Percentiles rank a stretch among this genome's conserved stretches.
phyloP scores from a whole-genome alignment of 2,329 filamentous ascomycete genomes.

The Hymenoscyphus occultus region DNA sequence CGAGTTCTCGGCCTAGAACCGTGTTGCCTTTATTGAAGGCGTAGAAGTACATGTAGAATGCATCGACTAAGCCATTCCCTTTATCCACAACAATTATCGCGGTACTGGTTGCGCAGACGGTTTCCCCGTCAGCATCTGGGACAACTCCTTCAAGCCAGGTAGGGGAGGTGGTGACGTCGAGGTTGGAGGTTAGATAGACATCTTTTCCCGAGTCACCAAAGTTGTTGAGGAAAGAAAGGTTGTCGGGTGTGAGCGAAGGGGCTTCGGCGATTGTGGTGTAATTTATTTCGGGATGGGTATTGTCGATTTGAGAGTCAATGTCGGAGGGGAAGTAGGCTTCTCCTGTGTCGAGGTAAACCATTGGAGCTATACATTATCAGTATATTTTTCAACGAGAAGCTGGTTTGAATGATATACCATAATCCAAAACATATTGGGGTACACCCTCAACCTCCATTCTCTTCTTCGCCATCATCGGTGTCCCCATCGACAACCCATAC shows the following conservation, averaged over 20 bases:
- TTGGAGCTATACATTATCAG: slow-evolving; percentile 41
- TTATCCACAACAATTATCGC: slow-evolving; percentile 58
- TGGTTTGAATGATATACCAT: slow-evolving; percentile 38
- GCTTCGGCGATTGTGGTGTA: slow-evolving; percentile 39
- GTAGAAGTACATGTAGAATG: slow-evolving; percentile 39
- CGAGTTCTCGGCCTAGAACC: slow-evolving; percentile 34
- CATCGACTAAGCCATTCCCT: slow-evolving; percentile 44
- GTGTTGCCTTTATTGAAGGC: slow-evolving; percentile 37
- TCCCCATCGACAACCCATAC: slow-evolving; percentile 14
- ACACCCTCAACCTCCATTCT: slow-evolving; percentile 32
- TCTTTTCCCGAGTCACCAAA: slow-evolving; percentile 40
- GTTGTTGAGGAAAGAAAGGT: slow-evolving; percentile 46
- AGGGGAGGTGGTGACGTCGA: slow-evolving; percentile 46
- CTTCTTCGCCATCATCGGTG: slow-evolving; percentile 11
- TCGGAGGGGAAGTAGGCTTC: slow-evolving; percentile 50
- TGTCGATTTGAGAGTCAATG: slow-evolving; percentile 44
- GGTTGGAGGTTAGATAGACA: slow-evolving; percentile 48
- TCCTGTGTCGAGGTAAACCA: slow-evolving; percentile 48
- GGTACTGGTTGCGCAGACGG: slow-evolving; percentile 46
- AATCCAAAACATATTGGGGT: slow-evolving; percentile 44
- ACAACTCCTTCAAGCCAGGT: slow-evolving; percentile 50
- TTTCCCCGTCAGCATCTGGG: slow-evolving; percentile 50
- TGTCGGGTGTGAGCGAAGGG: slow-evolving; percentile 43
- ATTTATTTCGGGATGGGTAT: slow-evolving; percentile 46
- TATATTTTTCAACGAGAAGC: not conserved